A percentile compares a stretch with the other conserved stretches of the same genome.
Conservation (phyloP, 116 monocot species). For the Thalassia testudinum region DNA sequence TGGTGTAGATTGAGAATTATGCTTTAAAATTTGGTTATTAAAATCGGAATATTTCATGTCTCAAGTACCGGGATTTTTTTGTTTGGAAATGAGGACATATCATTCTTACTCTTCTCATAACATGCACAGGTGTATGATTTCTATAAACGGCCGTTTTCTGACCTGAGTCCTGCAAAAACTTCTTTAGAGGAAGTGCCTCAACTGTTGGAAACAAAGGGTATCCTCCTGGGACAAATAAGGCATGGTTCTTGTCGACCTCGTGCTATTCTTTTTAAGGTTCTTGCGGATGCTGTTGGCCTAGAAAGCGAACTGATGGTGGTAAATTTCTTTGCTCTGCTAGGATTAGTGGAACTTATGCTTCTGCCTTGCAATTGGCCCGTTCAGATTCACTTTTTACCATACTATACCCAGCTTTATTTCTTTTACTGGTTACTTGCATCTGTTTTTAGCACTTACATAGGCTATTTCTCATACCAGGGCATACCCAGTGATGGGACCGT, state of each 20-base stretch:
- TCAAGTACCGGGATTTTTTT: no score
- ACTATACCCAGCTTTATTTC: background rate
- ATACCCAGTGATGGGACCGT: conserved; percentile 58
- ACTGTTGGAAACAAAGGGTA: conserved; percentile 49
- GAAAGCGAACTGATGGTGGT: conserved; percentile 55
- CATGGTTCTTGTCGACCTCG: conserved; percentile 93
- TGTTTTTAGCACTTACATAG: background rate
- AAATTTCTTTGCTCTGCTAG: conserved; percentile 3
- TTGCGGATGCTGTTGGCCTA: conserved; percentile 85
- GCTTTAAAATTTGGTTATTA: no score
- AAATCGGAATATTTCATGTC: no score
- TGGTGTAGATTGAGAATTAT: no score
- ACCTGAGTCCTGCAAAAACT: conserved; percentile 68
- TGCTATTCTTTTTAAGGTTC: conserved; percentile 93
- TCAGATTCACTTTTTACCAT: background rate
- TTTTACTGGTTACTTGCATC: background rate
- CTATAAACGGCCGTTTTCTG: conserved; percentile 75
- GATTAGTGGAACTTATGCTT: background rate
- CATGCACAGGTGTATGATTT: conserved; percentile 72
- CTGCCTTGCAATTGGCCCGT: background rate
- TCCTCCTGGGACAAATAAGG: conserved; percentile 87
- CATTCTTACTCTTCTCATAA: no score
- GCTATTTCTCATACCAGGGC: conserved; percentile 34
- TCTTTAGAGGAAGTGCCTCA: conserved; percentile 42
- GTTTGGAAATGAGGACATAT: no score